Evolutionary conservation across 805 yeast genomes (phyloP).

Genomic region (Kuraishia ogatae): DNA sequence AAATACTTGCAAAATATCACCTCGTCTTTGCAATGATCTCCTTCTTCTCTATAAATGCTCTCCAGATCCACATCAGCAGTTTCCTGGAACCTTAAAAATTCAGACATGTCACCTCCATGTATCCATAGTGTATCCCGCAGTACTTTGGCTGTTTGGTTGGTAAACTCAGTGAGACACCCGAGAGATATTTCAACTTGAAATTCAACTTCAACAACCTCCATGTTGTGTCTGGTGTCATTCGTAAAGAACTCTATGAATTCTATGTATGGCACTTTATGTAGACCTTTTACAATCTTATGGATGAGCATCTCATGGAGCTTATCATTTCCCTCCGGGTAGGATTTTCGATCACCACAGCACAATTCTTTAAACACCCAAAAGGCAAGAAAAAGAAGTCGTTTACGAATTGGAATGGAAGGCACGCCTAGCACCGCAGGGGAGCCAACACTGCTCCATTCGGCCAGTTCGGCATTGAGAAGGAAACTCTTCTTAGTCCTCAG

Average conservation of each 20-base stretch:
- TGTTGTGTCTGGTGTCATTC: background rate
- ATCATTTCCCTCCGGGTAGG: background rate
- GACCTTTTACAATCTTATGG: background rate
- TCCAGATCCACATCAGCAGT: slow-evolving; percentile 9
- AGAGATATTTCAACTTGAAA: background rate
- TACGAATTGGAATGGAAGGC: background rate
- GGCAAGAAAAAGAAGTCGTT: background rate
- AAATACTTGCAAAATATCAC: background rate
- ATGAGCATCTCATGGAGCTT: background rate
- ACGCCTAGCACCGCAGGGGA: background rate
- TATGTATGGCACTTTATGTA: background rate
- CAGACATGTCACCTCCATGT: background rate
- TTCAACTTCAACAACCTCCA: background rate
- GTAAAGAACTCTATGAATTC: slow-evolving; percentile 5
- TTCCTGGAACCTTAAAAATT: slow-evolving; percentile 9
- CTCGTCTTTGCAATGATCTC: background rate
- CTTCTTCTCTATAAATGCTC: background rate
- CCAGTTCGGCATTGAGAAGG: background rate
- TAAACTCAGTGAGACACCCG: background rate
- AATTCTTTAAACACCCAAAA: background rate
- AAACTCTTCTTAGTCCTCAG: background rate
- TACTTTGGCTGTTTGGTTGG: background rate
- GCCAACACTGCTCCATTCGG: background rate
- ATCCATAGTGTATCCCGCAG: background rate
- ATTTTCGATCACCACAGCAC: background rate